Base-by-base conservation (phyloP, 2,329 filamentous ascomycete species). In the Sarocladium brachiariae region DNA sequence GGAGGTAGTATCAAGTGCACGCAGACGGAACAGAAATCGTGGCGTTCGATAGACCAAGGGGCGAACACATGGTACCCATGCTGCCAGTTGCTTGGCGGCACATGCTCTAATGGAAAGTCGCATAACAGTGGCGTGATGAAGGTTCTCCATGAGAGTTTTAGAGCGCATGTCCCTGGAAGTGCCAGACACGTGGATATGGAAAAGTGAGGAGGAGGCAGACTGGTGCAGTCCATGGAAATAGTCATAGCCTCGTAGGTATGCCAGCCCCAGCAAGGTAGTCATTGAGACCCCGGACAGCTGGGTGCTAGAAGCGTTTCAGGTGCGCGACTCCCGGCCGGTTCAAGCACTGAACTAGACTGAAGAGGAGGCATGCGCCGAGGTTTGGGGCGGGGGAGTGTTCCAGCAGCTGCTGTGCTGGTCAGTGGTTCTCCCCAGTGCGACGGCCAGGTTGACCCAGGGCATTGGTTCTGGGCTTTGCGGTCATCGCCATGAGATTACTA, bases 231-330 rank as follows among this genome's bases (percentile, higher is more conserved):
- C n/a, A n/a, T n/a, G n/a, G n/a, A n/a, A n/a, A n/a, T n/a, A n/a
- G n/a, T n/a, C n/a, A n/a, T n/a, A n/a, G n/a, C n/a, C n/a, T n/a
- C n/a, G n/a, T n/a, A n/a, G n/a, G n/a, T n/a, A 9, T 21, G 24
- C 10, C 24, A 16, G 24, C 25, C 43, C 43, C 24, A 47, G 43
- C n/a, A 33, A 31, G 27, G 16, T 33, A 25, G 25, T 24, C 39
- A 25, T 24, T 25, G 39, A 47, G 43, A 47, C 25, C 43, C 43
- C 43, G 43, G 43, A 19, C 43, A 19, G 8, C 19, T n/a, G 43
- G 27, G 5, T 47, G 27, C 43, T 10, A n/a, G 14, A 21, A 25
- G 43, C 27, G 46, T 49, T 49, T 49, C 46, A 49, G 46, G 46
- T 49, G 30, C 46, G 19, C n/a, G 16, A 31, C 30, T 37, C 46